Percentiles rank a stretch among this genome's conserved stretches.
Evolutionary conservation across 768 basidiomycete species (phyloP).

Genomic region (Termitomyces sp.): DNA sequence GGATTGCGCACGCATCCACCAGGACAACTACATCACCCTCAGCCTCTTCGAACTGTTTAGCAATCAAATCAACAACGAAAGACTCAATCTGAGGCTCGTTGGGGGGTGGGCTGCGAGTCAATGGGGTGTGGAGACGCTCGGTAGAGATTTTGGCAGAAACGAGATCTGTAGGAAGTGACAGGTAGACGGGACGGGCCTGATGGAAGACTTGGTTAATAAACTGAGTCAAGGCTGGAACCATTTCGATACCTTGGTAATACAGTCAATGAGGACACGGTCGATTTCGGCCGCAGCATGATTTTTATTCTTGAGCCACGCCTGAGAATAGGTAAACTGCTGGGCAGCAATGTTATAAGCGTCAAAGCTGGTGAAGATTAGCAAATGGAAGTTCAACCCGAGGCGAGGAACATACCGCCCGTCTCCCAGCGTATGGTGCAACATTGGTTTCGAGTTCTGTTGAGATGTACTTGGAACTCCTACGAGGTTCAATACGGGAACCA

Average conservation of each 20-base stretch:
- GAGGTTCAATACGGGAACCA: constrained; percentile 87
- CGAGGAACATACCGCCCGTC: constrained; percentile 9
- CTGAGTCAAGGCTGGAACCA: neutral
- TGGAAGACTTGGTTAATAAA: neutral
- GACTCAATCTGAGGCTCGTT: constrained; percentile 59
- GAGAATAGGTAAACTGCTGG: constrained; percentile 68
- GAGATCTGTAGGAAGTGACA: constrained; percentile 83
- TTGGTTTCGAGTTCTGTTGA: constrained; percentile 12
- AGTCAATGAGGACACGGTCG: constrained; percentile 72
- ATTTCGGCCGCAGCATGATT: constrained; percentile 63
- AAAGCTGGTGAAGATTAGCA: constrained; percentile 39
- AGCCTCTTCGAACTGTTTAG: constrained; percentile 57
- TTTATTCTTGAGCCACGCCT: constrained; percentile 54
- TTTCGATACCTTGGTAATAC: constrained; percentile 47
- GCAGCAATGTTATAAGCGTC: constrained; percentile 78
- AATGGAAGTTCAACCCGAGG: accelerated
- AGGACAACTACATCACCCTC: constrained; percentile 70
- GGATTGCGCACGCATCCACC: constrained; percentile 76
- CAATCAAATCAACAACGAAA: constrained; percentile 73
- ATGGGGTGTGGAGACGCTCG: constrained; percentile 56
- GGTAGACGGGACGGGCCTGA: constrained; percentile 82
- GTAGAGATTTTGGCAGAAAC: constrained; percentile 65
- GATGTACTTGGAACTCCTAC: constrained; percentile 45
- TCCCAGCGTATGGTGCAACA: constrained; percentile 15
- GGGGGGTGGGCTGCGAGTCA: constrained; percentile 41